These are phyloP conservation scores for Leccinum disarticulatum DNA, from an alignment of 768 basidiomycete genomes.

Conservation along the genomic window DNA sequence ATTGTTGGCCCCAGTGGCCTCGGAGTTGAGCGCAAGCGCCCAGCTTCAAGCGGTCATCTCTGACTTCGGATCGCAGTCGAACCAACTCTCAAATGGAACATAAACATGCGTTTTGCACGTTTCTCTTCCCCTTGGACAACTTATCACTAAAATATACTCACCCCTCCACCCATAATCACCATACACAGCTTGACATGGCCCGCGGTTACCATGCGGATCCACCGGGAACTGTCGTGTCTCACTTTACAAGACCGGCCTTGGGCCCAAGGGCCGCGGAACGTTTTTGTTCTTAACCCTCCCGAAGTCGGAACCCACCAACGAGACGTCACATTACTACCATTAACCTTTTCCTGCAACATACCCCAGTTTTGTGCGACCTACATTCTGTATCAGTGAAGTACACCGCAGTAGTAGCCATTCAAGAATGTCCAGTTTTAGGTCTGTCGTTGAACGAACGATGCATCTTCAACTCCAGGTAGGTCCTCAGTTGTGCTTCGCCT, in stretches of 20 bases:
- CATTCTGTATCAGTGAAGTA: neutral
- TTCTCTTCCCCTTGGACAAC: constrained; percentile 1
- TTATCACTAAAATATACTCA: neutral
- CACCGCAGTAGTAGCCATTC: neutral
- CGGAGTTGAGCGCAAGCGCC: neutral
- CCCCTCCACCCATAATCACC: neutral
- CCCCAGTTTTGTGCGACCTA: neutral
- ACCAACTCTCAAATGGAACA: neutral
- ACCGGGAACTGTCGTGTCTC: neutral
- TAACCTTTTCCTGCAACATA: neutral
- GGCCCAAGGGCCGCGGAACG: neutral
- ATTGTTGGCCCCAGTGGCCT: neutral
- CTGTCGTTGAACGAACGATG: constrained; percentile 11
- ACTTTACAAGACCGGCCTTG: neutral
- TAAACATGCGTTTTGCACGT: constrained; percentile 10
- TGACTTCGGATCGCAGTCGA: neutral
- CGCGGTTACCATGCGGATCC: constrained; percentile 1
- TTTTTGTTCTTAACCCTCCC: neutral
- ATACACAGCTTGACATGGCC: neutral
- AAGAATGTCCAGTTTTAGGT: constrained; percentile 8
- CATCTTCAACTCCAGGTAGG: constrained; percentile 13
- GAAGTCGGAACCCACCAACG: neutral
- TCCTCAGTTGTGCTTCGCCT: neutral
- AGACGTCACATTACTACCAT: constrained; percentile 2
- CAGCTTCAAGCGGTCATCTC: neutral